A percentile compares a stretch with the other conserved stretches of the same genome.
Conservation (phyloP, 352 stramenopile species). For the Phytopythium boreale region DNA sequence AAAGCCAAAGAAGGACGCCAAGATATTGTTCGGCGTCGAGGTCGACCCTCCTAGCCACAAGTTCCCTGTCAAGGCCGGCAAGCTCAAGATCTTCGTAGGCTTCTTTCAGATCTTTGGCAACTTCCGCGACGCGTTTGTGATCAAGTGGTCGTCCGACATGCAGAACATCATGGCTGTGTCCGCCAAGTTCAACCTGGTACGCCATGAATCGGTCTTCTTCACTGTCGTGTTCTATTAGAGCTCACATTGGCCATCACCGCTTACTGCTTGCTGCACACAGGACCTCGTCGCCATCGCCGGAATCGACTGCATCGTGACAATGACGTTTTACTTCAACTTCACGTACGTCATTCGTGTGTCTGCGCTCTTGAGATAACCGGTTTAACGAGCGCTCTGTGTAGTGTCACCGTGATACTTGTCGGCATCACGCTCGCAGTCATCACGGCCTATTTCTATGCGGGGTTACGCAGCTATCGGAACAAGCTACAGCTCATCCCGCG, state of each 20-base stretch:
- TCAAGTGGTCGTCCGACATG: constrained; percentile 59
- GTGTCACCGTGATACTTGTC: constrained; percentile 54
- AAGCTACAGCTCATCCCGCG: constrained; percentile 70
- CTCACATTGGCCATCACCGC: constrained; percentile 1
- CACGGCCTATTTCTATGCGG: constrained; percentile 60
- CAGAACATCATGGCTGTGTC: constrained; percentile 62
- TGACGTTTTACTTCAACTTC: constrained; percentile 77
- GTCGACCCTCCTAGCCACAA: constrained; percentile 30
- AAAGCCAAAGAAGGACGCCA: constrained; percentile 21
- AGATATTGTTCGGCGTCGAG: constrained; percentile 58
- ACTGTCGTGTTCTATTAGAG: background rate
- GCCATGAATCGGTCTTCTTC: background rate
- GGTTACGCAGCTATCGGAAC: constrained; percentile 55
- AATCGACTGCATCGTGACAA: constrained; percentile 72
- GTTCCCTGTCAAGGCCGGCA: constrained; percentile 62
- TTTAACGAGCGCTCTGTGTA: constrained; percentile 14
- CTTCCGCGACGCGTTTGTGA: constrained; percentile 59
- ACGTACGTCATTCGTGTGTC: constrained; percentile 27
- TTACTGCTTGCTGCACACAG: constrained; percentile 15
- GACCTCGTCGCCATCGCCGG: constrained; percentile 69
- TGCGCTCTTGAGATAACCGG: background rate
- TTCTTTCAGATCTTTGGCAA: constrained; percentile 86
- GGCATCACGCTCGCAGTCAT: constrained; percentile 41
- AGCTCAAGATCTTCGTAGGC: constrained; percentile 79
- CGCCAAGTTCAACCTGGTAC: constrained; percentile 73